These are phyloP conservation scores for Melaleuca quinquenervia DNA, from an alignment of 345 rosid genomes.

Conservation along the genomic window DNA sequence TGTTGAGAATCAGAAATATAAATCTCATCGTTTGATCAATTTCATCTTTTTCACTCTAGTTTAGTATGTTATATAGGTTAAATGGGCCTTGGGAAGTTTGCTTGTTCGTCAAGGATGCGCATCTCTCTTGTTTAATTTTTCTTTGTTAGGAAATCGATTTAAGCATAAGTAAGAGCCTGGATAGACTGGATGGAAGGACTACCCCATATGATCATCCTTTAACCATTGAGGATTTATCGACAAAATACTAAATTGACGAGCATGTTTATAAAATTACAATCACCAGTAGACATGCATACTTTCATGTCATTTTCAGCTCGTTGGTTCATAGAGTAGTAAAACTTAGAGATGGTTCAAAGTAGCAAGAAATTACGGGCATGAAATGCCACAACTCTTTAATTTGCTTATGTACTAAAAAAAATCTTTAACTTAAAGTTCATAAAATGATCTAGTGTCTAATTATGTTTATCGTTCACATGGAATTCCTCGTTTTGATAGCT, in stretches of 20 bases:
- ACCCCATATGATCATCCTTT: not conserved
- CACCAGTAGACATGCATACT: not conserved
- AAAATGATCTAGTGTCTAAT: not conserved
- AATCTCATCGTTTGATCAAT: not conserved
- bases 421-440: not conserved
- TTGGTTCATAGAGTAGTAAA: not conserved
- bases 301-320: not conserved
- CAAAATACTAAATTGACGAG: not conserved
- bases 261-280: not conserved
- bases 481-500: not conserved
- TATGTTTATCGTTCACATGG: not conserved
- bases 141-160: not conserved
- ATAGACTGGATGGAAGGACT: not conserved
- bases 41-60: not conserved
- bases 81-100: not conserved
- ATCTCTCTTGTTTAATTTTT: not conserved
- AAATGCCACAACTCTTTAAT: not conserved
- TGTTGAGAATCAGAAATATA: not conserved
- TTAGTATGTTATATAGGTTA: not conserved
- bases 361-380: not conserved
- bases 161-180: not conserved
- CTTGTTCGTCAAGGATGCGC: not conserved
- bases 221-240: not conserved
- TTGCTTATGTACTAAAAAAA: not conserved
- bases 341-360: not conserved